phyloP scores from a whole-genome alignment of 2,329 filamentous ascomycete species.

The Fusarium keratoplasticum region DNA sequence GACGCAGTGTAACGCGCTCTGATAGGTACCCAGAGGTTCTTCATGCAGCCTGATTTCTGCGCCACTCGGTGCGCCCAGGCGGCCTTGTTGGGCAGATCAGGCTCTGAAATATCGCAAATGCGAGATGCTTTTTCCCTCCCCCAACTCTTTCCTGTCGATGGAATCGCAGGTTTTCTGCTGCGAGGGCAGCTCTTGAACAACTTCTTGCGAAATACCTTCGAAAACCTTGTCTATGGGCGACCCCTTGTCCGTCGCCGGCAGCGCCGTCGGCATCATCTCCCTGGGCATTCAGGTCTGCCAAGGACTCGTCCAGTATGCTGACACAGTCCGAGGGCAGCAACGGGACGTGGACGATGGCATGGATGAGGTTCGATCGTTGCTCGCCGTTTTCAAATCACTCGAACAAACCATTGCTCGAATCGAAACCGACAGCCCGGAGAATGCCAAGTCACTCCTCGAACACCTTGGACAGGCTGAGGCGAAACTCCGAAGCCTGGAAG shows the following conservation, averaged over 20 bases:
- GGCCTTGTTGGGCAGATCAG: not conserved
- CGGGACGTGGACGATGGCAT: not conserved
- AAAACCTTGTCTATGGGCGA: not conserved
- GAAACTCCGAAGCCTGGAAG: not conserved
- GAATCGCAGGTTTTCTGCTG: not conserved
- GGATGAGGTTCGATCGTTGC: not conserved
- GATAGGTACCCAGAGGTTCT: not conserved
- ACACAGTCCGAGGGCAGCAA: not conserved
- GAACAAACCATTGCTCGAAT: not conserved
- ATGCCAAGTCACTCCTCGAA: not conserved
- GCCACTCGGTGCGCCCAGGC: not conserved
- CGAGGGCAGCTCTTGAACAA: not conserved
- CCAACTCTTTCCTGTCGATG: not conserved
- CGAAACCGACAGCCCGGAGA: not conserved
- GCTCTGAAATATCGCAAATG: not conserved
- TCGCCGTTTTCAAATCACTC: conserved; percentile 3
- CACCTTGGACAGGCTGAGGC: not conserved
- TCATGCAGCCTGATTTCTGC: not conserved
- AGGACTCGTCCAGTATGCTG: not conserved
- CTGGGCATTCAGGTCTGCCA: conserved; percentile 14
- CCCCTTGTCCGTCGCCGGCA: not conserved
- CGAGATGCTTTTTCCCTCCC: not conserved
- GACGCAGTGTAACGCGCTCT: not conserved
- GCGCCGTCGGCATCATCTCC: conserved; percentile 6
- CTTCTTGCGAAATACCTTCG: rapidly evolving